Evolutionary conservation across 371 early-diverging fungal species (phyloP).

Genomic region (Fennellomyces sp.): DNA sequence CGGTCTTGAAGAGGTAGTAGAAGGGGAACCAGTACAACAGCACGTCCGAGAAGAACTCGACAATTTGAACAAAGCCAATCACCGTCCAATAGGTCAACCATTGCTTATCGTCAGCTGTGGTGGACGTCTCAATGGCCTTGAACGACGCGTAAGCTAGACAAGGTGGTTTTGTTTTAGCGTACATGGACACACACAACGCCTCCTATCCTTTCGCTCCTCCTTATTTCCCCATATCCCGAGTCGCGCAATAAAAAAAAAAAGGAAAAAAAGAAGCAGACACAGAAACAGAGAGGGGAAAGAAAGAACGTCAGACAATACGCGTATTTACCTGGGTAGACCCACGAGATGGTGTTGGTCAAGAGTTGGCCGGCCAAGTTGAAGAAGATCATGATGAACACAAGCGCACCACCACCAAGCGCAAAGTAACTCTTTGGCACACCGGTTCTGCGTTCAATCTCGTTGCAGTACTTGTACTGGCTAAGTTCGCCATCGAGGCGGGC

Average conservation of each 20-base stretch:
- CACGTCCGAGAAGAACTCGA: conserved; percentile 87
- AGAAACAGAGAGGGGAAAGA: conserved; percentile 6
- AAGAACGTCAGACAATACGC: conserved; percentile 2
- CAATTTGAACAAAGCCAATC: conserved; percentile 79
- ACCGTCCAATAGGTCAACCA: conserved; percentile 91
- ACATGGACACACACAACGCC: no score
- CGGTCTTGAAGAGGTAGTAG: conserved; percentile 92
- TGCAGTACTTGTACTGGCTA: conserved; percentile 62
- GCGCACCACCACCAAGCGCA: conserved; percentile 58
- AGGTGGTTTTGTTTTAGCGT: background rate
- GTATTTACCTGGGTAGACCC: conserved; percentile 78
- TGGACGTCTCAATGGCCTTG: conserved; percentile 85
- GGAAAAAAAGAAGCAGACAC: background rate
- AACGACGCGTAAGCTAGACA: conserved; percentile 84
- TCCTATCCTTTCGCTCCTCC: background rate
- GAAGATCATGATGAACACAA: conserved; percentile 77
- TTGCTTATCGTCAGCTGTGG: conserved; percentile 85
- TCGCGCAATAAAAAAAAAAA: conserved; percentile 8
- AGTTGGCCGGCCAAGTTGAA: conserved; percentile 86
- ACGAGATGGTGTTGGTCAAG: conserved; percentile 85
- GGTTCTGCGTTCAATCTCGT: conserved; percentile 70
- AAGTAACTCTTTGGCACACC: conserved; percentile 86
- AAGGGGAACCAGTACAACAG: conserved; percentile 91
- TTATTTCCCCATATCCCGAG: background rate
- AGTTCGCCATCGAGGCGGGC: conserved; percentile 77